Evolutionary conservation across 2,329 filamentous ascomycete species (phyloP).

Genomic region (Zarea fungicola): DNA sequence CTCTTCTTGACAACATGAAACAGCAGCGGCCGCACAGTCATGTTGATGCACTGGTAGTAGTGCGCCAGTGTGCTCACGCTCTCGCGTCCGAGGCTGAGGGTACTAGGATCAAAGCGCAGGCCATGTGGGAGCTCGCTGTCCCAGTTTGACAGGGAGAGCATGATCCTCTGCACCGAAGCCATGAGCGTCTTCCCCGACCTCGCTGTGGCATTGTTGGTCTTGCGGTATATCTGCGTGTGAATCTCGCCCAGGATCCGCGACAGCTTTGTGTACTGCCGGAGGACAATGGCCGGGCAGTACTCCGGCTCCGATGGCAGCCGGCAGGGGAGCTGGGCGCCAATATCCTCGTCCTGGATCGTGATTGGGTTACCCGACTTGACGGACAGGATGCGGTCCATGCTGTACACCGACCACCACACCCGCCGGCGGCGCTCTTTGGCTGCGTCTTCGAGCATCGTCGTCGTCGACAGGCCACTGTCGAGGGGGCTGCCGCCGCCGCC

Average conservation of each 20-base stretch:
- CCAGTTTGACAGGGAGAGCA: conserved; percentile 45
- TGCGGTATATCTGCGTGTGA: conserved; percentile 42
- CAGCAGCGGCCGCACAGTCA: conserved; percentile 49
- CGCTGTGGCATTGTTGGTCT: conserved; percentile 27
- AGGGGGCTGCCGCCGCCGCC: not conserved
- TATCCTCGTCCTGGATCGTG: conserved; percentile 50
- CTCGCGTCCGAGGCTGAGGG: conserved; percentile 42
- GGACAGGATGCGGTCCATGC: conserved; percentile 46
- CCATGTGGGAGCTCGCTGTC: conserved; percentile 41
- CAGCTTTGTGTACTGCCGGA: conserved; percentile 47
- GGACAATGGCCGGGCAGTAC: conserved; percentile 41
- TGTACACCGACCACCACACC: conserved; percentile 54
- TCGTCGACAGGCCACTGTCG: conserved; percentile 18
- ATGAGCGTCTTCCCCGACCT: conserved; percentile 43
- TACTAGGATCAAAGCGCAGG: conserved; percentile 43
- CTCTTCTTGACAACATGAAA: conserved; percentile 49
- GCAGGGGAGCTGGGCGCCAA: conserved; percentile 36
- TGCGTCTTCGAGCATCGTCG: conserved; percentile 28
- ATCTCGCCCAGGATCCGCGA: conserved; percentile 48
- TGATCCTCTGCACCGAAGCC: conserved; percentile 45
- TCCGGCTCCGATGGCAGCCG: conserved; percentile 31
- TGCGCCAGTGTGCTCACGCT: conserved; percentile 48
- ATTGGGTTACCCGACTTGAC: conserved; percentile 51
- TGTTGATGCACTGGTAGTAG: conserved; percentile 54
- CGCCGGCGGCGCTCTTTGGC: conserved; percentile 45